Conservation (phyloP, 192 early-diverging fungal species). For the Rhizoclosmatium sp. region DNA sequence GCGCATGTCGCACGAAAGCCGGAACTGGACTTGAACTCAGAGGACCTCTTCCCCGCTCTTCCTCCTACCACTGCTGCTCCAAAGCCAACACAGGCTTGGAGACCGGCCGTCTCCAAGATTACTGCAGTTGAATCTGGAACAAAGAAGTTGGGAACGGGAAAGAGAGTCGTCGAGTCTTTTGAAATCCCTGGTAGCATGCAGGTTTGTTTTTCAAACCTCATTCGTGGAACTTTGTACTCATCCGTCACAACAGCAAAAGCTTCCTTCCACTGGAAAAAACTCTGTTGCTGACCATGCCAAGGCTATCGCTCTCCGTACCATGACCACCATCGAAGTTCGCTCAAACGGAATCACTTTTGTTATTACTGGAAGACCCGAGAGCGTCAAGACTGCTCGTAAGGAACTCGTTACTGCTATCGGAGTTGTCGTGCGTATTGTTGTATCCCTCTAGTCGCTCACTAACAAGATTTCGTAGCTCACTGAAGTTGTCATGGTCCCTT, state of each 20-base stretch:
- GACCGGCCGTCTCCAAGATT: conserved; percentile 29
- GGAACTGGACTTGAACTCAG: conserved; percentile 61
- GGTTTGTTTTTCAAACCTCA: conserved; percentile 30
- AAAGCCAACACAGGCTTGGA: conserved; percentile 31
- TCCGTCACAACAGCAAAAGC: conserved; percentile 31
- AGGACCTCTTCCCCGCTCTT: conserved; percentile 81
- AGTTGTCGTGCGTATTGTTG: conserved; percentile 27
- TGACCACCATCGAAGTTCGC: conserved; percentile 85
- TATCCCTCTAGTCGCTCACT: background rate
- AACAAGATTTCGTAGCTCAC: conserved; percentile 41
- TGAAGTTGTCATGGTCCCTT: conserved; percentile 72
- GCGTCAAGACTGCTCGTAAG: conserved; percentile 79
- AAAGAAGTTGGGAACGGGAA: conserved; percentile 12
- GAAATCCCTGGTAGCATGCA: conserved; percentile 58
- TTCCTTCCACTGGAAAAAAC: conserved; percentile 38
- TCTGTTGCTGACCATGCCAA: conserved; percentile 34
- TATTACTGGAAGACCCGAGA: conserved; percentile 81
- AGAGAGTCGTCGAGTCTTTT: conserved; percentile 52
- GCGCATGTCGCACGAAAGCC: background rate
- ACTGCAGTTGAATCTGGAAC: conserved; percentile 2
- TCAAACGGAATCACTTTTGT: conserved; percentile 82
- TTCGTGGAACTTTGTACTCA: background rate
- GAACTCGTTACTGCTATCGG: conserved; percentile 65
- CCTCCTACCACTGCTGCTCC: conserved; percentile 56
- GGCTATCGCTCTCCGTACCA: conserved; percentile 52